A percentile compares a stretch with the other conserved stretches of the same genome.
Evolutionary conservation across 2,329 filamentous ascomycete species (phyloP).

Genomic region (Colletotrichum limetticola): DNA sequence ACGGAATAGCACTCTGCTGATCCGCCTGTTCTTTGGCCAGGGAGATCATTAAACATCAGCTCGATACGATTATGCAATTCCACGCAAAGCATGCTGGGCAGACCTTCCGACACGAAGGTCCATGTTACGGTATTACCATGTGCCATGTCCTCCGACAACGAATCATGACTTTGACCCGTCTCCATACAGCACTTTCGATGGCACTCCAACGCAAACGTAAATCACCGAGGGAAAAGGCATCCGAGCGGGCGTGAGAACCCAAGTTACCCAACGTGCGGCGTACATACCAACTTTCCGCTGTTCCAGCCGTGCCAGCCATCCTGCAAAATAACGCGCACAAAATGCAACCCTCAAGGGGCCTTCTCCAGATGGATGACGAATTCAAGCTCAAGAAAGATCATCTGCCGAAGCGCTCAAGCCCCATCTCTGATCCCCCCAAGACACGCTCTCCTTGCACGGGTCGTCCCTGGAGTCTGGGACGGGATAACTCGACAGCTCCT

Average conservation of each 20-base stretch:
- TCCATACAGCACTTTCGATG: not conserved
- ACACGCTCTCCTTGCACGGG: slow-evolving; percentile 11
- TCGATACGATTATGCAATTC: not conserved
- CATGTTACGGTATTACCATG: not conserved
- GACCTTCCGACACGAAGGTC: not conserved
- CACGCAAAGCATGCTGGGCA: not conserved
- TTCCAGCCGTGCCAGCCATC: not conserved
- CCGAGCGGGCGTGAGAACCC: not conserved
- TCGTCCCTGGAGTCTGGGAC: slow-evolving; percentile 8
- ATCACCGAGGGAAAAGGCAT: not conserved
- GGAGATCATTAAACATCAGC: not conserved
- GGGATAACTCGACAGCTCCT: not conserved
- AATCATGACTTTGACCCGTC: not conserved
- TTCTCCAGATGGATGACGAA: slow-evolving; percentile 18
- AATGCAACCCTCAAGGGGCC: slow-evolving; percentile 4
- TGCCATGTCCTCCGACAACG: not conserved
- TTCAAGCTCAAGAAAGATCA: slow-evolving; percentile 20
- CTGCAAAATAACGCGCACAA: slow-evolving; percentile 10
- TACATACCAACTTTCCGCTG: not conserved
- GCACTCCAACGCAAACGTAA: not conserved
- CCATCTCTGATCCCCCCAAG: not conserved
- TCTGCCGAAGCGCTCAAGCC: slow-evolving; percentile 29
- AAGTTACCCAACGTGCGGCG: not conserved
- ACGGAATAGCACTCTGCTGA: slow-evolving; percentile 4
- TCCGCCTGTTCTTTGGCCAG: not conserved